A percentile compares a stretch with the other conserved stretches of the same genome.
Conservation (phyloP, 192 early-diverging fungal species). For the Piromyces sp. region DNA sequence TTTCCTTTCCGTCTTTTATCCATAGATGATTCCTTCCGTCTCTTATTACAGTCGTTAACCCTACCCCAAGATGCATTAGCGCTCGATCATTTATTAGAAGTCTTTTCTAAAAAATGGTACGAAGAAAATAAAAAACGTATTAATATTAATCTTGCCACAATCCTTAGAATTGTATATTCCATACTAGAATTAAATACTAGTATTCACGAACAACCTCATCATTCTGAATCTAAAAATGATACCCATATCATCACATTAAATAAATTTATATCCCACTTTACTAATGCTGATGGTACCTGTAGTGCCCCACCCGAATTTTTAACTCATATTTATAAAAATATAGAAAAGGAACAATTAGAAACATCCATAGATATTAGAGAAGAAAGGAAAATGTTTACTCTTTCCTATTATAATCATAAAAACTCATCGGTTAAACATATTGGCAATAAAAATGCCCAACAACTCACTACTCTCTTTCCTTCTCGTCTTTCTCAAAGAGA, state of each 20-base stretch:
- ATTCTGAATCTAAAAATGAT: not conserved
- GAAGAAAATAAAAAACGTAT: constrained; percentile 37
- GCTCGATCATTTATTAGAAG: constrained; percentile 32
- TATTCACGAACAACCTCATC: constrained; percentile 14
- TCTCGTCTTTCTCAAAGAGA: not conserved
- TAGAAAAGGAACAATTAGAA: not conserved
- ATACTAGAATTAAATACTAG: constrained; percentile 44
- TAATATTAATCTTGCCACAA: constrained; percentile 27
- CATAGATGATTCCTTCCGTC: constrained; percentile 38
- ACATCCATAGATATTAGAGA: not conserved
- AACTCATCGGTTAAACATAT: not conserved
- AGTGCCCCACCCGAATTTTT: not conserved
- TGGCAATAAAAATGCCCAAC: not conserved
- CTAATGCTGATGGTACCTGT: not conserved
- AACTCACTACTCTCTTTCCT: not conserved
- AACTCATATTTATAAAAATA: not conserved
- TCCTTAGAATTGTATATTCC: constrained; percentile 36
- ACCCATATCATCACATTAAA: not conserved
- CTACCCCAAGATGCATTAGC: constrained; percentile 24
- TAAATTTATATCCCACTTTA: not conserved
- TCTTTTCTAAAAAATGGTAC: constrained; percentile 46
- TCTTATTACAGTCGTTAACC: constrained; percentile 27
- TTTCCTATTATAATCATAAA: not conserved
- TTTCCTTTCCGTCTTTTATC: constrained; percentile 32
- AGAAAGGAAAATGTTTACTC: not conserved